These are phyloP conservation scores for Lotus japonicus DNA, from an alignment of 306 rosid genomes.

Conservation along the genomic window DNA sequence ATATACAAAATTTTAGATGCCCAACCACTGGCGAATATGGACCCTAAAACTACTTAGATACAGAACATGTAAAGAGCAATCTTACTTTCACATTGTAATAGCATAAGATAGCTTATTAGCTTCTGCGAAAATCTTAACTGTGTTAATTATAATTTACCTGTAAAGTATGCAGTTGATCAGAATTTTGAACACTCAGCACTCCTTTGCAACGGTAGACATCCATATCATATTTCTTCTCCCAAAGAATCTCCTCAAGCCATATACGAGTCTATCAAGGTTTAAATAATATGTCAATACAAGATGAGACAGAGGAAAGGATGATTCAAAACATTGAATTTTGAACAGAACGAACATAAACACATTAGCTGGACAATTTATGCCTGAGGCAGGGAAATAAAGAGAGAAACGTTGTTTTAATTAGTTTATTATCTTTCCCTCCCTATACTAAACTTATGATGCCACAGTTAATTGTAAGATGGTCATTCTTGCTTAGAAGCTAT, in stretches of 20 bases:
- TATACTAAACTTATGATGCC: neutral
- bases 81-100: neutral
- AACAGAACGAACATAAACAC: neutral
- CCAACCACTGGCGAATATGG: slow-evolving; percentile 1
- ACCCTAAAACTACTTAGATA: neutral
- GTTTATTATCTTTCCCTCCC: neutral
- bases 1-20: neutral
- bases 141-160: slow-evolving; percentile 49
- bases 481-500: neutral
- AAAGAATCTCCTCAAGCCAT: slow-evolving; percentile 95
- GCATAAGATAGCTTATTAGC: neutral
- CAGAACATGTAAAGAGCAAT: neutral
- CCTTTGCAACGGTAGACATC: slow-evolving; percentile 95
- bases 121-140: neutral
- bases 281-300: neutral
- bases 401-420: neutral
- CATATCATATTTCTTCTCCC: slow-evolving; percentile 93
- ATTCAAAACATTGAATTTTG: neutral
- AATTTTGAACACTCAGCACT: slow-evolving; percentile 51
- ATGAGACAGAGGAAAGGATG: neutral
- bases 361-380: neutral
- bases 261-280: slow-evolving; percentile 45
- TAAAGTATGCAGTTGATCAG: slow-evolving; percentile 72
- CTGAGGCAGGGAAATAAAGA: neutral
- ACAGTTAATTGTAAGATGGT: neutral